Evolutionary conservation across 257 asterid species (phyloP).

Genomic region (Eucommia ulmoides): DNA sequence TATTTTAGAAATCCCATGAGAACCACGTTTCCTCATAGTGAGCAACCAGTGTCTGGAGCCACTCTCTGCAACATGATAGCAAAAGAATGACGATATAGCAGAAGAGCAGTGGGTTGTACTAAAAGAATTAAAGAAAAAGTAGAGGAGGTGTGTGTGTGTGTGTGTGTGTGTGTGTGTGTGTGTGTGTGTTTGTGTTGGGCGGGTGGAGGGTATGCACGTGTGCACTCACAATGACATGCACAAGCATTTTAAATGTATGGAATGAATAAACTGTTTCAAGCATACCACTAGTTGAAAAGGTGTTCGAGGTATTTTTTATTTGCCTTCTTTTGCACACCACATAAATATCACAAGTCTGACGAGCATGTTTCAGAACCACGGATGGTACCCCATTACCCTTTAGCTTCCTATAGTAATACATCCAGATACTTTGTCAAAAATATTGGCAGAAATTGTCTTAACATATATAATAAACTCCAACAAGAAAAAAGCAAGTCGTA

Average conservation of each 20-base stretch:
- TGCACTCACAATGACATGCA: too few relatives aligned
- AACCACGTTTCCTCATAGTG: slow-evolving; percentile 21
- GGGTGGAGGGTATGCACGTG: too few relatives aligned
- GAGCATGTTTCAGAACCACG: slow-evolving; percentile 55
- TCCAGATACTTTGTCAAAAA: too few relatives aligned
- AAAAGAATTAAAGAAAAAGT: too few relatives aligned
- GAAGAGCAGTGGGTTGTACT: too few relatives aligned
- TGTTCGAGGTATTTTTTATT: slow-evolving; percentile 35
- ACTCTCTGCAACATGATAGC: slow-evolving; percentile 9
- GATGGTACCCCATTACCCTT: slow-evolving; percentile 56
- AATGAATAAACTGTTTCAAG: slow-evolving; percentile 1
- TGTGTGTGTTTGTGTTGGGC: too few relatives aligned
- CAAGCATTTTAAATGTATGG: too few relatives aligned
- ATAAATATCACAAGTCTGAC: slow-evolving; percentile 40
- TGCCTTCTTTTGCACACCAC: slow-evolving; percentile 44
- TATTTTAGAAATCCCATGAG: slow-evolving; percentile 18
- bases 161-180: too few relatives aligned
- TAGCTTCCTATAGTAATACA: slow-evolving; percentile 49
- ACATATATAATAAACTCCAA: background rate
- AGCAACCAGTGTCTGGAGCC: slow-evolving; percentile 13
- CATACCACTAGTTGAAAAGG: slow-evolving; percentile 40
- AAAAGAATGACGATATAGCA: too few relatives aligned
- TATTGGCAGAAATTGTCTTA: too few relatives aligned
- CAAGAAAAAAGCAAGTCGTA: background rate
- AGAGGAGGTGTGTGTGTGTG: too few relatives aligned